Evolutionary conservation across 306 rosid genomes (phyloP).

Genomic region (Quercus berberidifolia): DNA sequence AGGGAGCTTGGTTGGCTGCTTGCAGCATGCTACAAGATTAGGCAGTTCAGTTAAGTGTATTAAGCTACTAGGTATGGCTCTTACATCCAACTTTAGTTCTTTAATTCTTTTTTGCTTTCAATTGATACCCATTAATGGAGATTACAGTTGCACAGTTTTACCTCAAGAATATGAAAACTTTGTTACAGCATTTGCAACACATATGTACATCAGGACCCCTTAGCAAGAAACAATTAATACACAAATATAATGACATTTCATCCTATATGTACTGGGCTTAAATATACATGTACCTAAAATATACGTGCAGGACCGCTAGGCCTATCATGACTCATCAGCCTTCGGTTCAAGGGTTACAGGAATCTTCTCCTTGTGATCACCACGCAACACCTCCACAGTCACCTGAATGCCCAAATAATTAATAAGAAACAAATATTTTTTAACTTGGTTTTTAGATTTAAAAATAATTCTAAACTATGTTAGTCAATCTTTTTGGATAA

Average conservation of each 20-base stretch:
- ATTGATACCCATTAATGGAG: neutral
- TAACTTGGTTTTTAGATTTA: too few species aligned
- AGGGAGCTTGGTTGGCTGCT: neutral
- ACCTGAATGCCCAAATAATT: slow-evolving; percentile 47
- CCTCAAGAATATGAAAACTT: neutral
- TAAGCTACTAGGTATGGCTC: neutral
- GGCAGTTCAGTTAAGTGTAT: neutral
- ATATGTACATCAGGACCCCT: slow-evolving; percentile 18
- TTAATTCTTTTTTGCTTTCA: neutral
- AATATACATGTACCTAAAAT: neutral
- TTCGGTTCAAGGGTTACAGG: slow-evolving; percentile 87
- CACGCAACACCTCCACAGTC: slow-evolving; percentile 88
- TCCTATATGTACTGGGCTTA: neutral
- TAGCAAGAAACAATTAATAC: neutral
- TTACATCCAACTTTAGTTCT: neutral
- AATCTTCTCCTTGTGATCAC: slow-evolving; percentile 92
- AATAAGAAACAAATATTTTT: neutral
- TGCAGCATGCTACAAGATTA: neutral
- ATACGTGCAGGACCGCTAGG: slow-evolving; percentile 1
- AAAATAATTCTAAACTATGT: too few species aligned
- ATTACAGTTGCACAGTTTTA: neutral
- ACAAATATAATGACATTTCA: neutral
- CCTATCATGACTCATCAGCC: slow-evolving; percentile 69
- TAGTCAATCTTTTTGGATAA: too few species aligned
- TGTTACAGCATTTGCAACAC: neutral